These are phyloP conservation scores for Gypsophila paniculata DNA, from an alignment of 179 eudicot genomes.

Conservation along the genomic window DNA sequence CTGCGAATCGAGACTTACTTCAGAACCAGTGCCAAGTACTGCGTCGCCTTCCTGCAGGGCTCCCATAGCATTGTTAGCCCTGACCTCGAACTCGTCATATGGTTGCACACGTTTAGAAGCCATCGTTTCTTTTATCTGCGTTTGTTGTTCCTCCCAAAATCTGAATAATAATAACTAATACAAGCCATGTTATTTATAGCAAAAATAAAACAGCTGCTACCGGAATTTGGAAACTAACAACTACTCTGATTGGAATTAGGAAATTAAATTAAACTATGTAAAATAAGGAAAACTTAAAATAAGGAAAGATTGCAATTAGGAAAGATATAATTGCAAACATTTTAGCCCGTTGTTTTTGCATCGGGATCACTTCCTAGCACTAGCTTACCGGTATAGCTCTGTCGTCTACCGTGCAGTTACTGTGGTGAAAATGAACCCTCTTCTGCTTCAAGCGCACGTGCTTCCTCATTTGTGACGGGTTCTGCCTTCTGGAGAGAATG, in stretches of 20 bases:
- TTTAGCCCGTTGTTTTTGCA: no score
- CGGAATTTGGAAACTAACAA: no score
- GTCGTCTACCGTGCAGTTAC: conserved; percentile 71
- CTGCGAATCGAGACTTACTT: conserved; percentile 81
- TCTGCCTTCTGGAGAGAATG: conserved; percentile 67
- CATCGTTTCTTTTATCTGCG: conserved; percentile 64
- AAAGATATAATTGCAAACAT: no score
- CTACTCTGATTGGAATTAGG: no score
- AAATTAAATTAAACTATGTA: no score
- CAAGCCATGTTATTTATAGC: no score
- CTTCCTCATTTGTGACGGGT: conserved; percentile 45
- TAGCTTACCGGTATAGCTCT: conserved; percentile 57
- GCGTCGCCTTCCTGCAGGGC: conserved; percentile 90
- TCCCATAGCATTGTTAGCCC: conserved; percentile 86
- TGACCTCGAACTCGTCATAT: conserved; percentile 74
- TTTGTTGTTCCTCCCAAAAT: conserved; percentile 75
- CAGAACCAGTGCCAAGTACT: conserved; percentile 75
- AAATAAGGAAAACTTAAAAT: no score
- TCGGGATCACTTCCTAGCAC: no score
- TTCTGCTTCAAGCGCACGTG: conserved; percentile 41
- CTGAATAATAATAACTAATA: no score
- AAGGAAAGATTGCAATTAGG: no score
- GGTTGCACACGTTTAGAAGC: conserved; percentile 54
- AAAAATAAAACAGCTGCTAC: no score
- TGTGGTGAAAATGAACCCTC: conserved; percentile 95